Evolutionary conservation across 2,329 filamentous ascomycete genomes (phyloP).

Genomic region (Fusarium musae): DNA sequence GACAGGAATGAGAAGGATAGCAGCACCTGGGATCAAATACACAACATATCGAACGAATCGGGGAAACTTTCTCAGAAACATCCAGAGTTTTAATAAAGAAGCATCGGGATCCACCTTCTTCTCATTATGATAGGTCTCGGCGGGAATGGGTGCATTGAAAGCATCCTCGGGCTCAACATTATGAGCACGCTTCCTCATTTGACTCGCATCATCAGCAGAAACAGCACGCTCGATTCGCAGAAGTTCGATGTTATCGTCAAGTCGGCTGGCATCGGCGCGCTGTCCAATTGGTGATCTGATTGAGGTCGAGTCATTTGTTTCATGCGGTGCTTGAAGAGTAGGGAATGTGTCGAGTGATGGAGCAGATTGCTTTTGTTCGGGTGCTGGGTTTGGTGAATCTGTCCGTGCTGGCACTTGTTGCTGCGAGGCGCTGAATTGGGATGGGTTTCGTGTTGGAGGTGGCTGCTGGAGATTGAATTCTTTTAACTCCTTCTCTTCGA

Average conservation of each 20-base stretch:
- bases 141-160: slow-evolving; percentile 53
- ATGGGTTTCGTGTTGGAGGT: slow-evolving; percentile 29
- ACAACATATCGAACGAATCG: slow-evolving; percentile 61
- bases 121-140: slow-evolving; percentile 39
- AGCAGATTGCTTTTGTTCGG: slow-evolving; percentile 39
- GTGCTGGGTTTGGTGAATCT: slow-evolving; percentile 1
- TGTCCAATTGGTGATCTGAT: slow-evolving; percentile 42
- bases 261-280: slow-evolving; percentile 51
- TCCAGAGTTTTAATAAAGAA: slow-evolving; percentile 55
- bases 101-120: slow-evolving; percentile 50
- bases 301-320: slow-evolving; percentile 37
- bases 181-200: slow-evolving; percentile 48
- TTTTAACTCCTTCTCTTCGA: slow-evolving; percentile 30
- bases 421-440: slow-evolving; percentile 14
- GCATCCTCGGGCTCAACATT: slow-evolving; percentile 56
- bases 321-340: slow-evolving; percentile 44
- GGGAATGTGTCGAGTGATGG: slow-evolving; percentile 48
- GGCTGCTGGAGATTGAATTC: slow-evolving; percentile 34
- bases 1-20: slow-evolving; percentile 59
- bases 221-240: slow-evolving; percentile 59
- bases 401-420: slow-evolving; percentile 6
- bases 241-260: slow-evolving; percentile 62
- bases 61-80: slow-evolving; percentile 60
- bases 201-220: slow-evolving; percentile 50
- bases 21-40: slow-evolving; percentile 59